Conservation (phyloP, 148 eudicot genomes). For the Talinum fruticosum region DNA sequence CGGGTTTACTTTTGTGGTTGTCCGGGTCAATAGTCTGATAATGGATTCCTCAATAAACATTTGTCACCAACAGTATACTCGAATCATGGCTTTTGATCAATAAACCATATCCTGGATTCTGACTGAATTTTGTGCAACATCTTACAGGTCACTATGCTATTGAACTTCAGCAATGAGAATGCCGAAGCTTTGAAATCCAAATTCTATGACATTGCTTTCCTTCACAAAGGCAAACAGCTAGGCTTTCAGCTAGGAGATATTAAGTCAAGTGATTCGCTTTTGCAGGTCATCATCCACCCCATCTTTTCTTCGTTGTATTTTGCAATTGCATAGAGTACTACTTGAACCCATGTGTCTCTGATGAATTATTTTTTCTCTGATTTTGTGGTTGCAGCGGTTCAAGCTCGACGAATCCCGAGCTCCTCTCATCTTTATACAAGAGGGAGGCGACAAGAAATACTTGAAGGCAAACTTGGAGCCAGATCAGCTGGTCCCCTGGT, state of each 20-base stretch:
- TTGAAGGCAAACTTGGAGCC: constrained; percentile 28
- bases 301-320: not conserved
- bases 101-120: not conserved
- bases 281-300: constrained; percentile 20
- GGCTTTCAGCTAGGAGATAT: constrained; percentile 36
- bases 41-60: too few species aligned
- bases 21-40: not conserved
- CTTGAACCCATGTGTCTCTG: not conserved
- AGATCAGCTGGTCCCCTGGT: constrained; percentile 35
- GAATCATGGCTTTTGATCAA: not conserved
- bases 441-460: constrained; percentile 29
- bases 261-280: constrained; percentile 25
- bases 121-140: not conserved
- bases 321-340: not conserved
- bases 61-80: too few species aligned
- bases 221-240: constrained; percentile 31
- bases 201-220: constrained; percentile 35
- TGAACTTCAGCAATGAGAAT: constrained; percentile 32
- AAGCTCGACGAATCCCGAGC: constrained; percentile 23
- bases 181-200: constrained; percentile 32
- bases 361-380: not conserved
- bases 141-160: constrained; percentile 33
- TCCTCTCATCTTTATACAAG: constrained; percentile 32
- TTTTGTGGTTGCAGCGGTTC: constrained; percentile 22
- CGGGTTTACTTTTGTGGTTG: too few species aligned